Percentiles rank a stretch among this genome's conserved stretches.
Evolutionary conservation across 495 filamentous ascomycete species (phyloP).

Genomic region (Copromyces sp.): DNA sequence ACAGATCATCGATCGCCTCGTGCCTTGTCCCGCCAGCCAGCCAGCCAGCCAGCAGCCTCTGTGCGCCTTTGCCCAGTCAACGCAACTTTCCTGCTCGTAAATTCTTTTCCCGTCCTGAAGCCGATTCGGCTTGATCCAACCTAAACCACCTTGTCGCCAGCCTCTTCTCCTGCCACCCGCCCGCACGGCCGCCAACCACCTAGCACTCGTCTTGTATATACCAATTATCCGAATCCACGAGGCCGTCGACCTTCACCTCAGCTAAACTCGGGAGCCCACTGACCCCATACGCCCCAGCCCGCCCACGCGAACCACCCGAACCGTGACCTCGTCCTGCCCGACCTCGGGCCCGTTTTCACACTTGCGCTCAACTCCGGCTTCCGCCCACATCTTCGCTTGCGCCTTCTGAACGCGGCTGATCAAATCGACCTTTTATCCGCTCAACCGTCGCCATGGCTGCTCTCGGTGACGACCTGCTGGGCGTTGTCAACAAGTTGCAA

Average conservation of each 20-base stretch:
- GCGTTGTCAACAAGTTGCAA: slow-evolving; percentile 91
- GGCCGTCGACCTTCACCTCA: background rate
- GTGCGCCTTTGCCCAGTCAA: background rate
- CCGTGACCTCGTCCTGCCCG: background rate
- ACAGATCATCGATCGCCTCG: background rate
- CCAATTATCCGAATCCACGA: background rate
- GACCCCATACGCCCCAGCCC: background rate
- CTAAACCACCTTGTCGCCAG: background rate
- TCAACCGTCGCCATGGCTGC: slow-evolving; percentile 37
- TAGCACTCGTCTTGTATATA: background rate
- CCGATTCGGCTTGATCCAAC: background rate
- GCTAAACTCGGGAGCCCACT: background rate
- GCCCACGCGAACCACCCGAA: background rate
- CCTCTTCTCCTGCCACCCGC: background rate
- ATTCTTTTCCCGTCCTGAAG: background rate
- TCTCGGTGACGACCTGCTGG: slow-evolving; percentile 85
- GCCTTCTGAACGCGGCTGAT: background rate
- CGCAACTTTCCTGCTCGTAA: background rate
- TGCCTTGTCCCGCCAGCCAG: background rate
- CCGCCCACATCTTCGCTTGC: background rate
- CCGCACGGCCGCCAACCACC: background rate
- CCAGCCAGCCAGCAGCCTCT: background rate
- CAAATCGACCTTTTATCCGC: background rate
- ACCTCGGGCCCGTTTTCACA: background rate
- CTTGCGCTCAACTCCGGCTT: background rate